Base-by-base conservation (phyloP, 805 yeast species). In the Wilhelminamyces savonicus region DNA sequence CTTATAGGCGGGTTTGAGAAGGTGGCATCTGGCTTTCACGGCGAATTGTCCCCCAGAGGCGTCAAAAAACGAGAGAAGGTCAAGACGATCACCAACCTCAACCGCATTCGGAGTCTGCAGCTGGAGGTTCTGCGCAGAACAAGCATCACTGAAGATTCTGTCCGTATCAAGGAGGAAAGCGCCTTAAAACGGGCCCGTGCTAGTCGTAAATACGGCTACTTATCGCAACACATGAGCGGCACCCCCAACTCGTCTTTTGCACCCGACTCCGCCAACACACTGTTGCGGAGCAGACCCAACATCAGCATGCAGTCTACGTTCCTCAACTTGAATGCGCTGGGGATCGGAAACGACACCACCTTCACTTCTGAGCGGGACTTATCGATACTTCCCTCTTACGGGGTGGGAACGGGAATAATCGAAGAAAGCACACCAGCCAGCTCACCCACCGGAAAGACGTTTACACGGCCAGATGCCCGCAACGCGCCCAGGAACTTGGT, bases 371-470 rank as follows among this genome's bases (percentile, higher is more conserved):
- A 44, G 5, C 57, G 67, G 7, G 48, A 55, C 9, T 39, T 63
- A 23, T 46, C 54, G 9, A n/a, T n/a, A n/a, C n/a, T n/a, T n/a
- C n/a, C n/a, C n/a, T n/a, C n/a, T n/a, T n/a, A n/a, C n/a, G 59
- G 59, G 7, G 52, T 57, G 37, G 66, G 61, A 5, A 49, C 46
- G 24, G 66, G 65, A 4, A 51, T 61, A 2, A 36, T 59, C 1
- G 66, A 56, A 31, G 66, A 57, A 30, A 59, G 66, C 31, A 56
- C 66, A 0, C 67, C 66, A 4, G 41, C 42, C 22, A 48, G 42
- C 7, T 51, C 65, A 2, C 63, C 60, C 11, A 26, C 30, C 7
- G 19, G 32, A 5, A 35, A 19, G 16, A 16, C 4, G 13, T 27
- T 11, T 21, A 7, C 30, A 22, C 23, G 24, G 13, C 39, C 47